Evolutionary conservation across 2,329 filamentous ascomycete species (phyloP).

Genomic region (Sarocladium oryzae): DNA sequence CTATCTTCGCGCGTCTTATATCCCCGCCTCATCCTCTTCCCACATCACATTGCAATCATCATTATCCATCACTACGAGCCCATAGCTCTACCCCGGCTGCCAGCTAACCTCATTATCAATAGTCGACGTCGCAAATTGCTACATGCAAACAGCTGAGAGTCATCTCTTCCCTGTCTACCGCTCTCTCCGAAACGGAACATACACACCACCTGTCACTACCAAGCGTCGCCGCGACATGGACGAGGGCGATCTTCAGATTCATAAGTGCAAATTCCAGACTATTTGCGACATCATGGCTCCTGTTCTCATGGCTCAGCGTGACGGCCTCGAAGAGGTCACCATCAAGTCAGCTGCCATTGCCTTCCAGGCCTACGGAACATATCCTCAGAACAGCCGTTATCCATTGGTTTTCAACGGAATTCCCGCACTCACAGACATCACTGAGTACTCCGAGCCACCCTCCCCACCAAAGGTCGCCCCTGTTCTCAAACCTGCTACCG

Average conservation of each 20-base stretch:
- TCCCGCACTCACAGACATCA: background rate
- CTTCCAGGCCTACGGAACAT: background rate
- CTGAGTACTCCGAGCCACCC: conserved; percentile 2
- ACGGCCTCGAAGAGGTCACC: background rate
- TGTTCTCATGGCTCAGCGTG: background rate
- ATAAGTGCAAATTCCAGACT: background rate
- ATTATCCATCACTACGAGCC: background rate
- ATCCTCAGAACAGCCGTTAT: background rate
- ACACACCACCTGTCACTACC: background rate
- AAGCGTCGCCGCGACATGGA: conserved; percentile 3
- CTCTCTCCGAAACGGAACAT: background rate
- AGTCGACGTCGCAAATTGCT: background rate
- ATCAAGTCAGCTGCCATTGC: background rate
- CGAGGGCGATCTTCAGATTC: background rate
- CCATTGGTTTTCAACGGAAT: background rate
- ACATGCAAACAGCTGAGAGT: background rate
- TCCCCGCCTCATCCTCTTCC: background rate
- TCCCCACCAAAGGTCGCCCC: conserved; percentile 9
- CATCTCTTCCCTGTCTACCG: background rate
- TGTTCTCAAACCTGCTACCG: background rate
- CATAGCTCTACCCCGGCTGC: background rate
- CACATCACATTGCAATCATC: background rate
- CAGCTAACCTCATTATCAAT: background rate
- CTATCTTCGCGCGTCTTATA: background rate
- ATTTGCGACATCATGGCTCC: background rate